Conservation (phyloP, 208 protist species). For the Endotrypanum monterogeii region DNA sequence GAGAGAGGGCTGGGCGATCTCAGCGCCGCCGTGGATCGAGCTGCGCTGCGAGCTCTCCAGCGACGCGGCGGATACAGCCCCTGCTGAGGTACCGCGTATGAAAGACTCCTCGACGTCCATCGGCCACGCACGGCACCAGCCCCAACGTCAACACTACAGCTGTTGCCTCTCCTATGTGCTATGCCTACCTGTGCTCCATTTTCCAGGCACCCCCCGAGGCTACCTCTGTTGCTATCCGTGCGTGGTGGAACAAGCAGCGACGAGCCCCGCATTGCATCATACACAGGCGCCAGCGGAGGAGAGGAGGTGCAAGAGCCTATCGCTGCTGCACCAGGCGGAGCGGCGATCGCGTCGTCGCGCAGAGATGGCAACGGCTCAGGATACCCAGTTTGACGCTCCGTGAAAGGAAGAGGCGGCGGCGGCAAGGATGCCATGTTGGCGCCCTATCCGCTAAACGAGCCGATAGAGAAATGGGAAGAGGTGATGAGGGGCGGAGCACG, state of each 20-base stretch:
- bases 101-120: background rate
- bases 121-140: background rate
- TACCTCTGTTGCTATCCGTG: background rate
- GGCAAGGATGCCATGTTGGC: background rate
- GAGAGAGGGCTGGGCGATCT: background rate
- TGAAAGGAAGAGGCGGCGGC: background rate
- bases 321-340: background rate
- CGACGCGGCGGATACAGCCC: conserved; percentile 15
- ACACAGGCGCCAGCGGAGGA: background rate
- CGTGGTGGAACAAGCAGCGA: background rate
- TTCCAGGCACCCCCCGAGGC: background rate
- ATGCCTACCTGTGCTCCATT: too few relatives aligned
- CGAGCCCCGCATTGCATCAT: background rate
- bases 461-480: too few relatives aligned
- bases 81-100: background rate
- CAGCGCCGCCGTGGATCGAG: background rate
- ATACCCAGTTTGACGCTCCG: background rate
- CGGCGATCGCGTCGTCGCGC: background rate
- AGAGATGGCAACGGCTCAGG: background rate
- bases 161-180: background rate
- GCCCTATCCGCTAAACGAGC: too few relatives aligned
- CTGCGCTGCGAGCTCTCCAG: conserved; percentile 9
- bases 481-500: too few relatives aligned
- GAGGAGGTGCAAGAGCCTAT: background rate
- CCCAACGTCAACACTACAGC: background rate